Conservation (phyloP, 352 stramenopile genomes). For the Globisporangium heterothallicum region DNA sequence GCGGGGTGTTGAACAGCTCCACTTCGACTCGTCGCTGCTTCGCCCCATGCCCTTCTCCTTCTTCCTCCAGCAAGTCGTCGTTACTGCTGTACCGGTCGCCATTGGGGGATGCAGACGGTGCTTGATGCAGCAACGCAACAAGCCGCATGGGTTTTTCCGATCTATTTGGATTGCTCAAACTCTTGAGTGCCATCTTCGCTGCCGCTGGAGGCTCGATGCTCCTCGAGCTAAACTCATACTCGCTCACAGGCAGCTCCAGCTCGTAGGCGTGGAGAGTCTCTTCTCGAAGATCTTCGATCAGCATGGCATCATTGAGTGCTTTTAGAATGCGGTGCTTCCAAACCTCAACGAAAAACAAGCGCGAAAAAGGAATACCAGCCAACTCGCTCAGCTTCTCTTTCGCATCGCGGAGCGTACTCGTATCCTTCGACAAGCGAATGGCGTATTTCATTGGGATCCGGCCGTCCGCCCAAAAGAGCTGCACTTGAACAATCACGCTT, state of each 20-base stretch:
- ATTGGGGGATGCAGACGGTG: conserved; percentile 49
- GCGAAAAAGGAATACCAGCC: conserved; percentile 30
- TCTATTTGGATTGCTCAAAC: conserved; percentile 9
- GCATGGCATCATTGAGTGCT: conserved; percentile 33
- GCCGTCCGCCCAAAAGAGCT: conserved; percentile 71
- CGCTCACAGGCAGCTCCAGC: conserved; percentile 60
- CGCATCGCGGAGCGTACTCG: conserved; percentile 42
- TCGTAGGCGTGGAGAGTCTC: conserved; percentile 84
- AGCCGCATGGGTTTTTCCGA: conserved; percentile 50
- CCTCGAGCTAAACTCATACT: conserved; percentile 67
- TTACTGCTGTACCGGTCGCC: conserved; percentile 28
- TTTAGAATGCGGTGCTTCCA: conserved; percentile 63
- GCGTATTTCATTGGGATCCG: conserved; percentile 74
- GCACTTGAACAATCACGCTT: conserved; percentile 41
- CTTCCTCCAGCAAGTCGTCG: conserved; percentile 22
- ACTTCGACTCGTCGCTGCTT: conserved; percentile 74
- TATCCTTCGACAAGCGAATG: conserved; percentile 46
- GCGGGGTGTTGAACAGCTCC: conserved; percentile 71
- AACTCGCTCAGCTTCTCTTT: conserved; percentile 56
- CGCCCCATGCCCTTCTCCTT: conserved; percentile 22
- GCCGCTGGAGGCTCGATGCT: conserved; percentile 34
- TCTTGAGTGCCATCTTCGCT: conserved; percentile 20
- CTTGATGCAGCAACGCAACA: conserved; percentile 67
- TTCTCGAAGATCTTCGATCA: conserved; percentile 45
- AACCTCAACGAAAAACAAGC: conserved; percentile 72